These are phyloP conservation scores for Galeopsis tetrahit DNA, from an alignment of 257 asterid genomes.

Conservation along the genomic window DNA sequence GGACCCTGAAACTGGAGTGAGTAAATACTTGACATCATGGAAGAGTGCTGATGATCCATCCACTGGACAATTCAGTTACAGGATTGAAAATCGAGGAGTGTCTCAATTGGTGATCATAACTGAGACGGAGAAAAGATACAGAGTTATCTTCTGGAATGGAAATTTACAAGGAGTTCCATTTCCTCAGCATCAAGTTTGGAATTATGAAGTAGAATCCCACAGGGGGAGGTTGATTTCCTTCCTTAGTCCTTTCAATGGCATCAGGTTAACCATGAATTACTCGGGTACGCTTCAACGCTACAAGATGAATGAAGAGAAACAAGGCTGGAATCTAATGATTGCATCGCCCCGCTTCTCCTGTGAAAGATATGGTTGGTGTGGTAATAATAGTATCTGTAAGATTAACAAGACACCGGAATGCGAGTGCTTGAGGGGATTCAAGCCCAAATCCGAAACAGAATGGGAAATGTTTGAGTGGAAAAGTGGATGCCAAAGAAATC, in stretches of 20 bases:
- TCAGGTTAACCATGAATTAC: too few relatives aligned
- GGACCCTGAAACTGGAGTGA: not conserved
- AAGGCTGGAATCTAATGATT: too few relatives aligned
- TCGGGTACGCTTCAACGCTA: too few relatives aligned
- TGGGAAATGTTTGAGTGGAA: conserved; percentile 38
- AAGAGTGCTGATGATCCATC: conserved; percentile 30
- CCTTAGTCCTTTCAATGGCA: too few relatives aligned
- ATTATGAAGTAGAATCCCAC: too few relatives aligned
- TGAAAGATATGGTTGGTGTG: too few relatives aligned
- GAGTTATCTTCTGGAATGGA: conserved; percentile 27
- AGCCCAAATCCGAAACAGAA: conserved; percentile 37
- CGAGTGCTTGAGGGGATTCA: conserved; percentile 46
- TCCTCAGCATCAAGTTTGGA: too few relatives aligned
- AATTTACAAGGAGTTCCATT: too few relatives aligned
- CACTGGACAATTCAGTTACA: not conserved
- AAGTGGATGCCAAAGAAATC: conserved; percentile 35
- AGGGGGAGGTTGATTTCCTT: too few relatives aligned
- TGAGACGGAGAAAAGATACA: not conserved
- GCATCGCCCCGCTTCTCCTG: too few relatives aligned
- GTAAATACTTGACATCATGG: conserved; percentile 24
- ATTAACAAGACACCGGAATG: conserved; percentile 31
- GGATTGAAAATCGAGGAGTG: conserved; percentile 28
- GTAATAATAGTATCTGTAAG: conserved; percentile 40
- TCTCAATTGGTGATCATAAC: not conserved
- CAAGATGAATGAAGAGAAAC: too few relatives aligned